Evolutionary conservation across 352 stramenopile species (phyloP).

Genomic region (Phytopythium montanum): DNA sequence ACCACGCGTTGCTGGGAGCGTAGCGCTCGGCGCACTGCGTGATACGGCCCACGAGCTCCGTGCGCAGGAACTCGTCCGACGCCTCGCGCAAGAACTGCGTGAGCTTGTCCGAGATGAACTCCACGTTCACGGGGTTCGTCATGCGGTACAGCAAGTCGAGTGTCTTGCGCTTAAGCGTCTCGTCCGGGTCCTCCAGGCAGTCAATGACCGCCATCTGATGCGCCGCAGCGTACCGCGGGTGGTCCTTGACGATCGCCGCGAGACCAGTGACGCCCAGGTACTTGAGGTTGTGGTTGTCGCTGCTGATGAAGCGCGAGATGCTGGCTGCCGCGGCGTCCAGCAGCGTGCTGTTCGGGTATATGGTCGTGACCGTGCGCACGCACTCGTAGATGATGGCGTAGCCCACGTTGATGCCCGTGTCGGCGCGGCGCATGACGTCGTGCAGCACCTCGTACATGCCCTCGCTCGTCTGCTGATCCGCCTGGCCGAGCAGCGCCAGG

Average conservation of each 20-base stretch:
- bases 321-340: constrained; percentile 92
- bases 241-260: constrained; percentile 96
- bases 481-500: constrained; percentile 94
- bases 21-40: constrained; percentile 97
- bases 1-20: constrained; percentile 98
- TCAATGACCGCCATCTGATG: constrained; percentile 99
- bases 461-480: constrained; percentile 92
- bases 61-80: constrained; percentile 97
- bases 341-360: constrained; percentile 98
- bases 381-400: constrained; percentile 99
- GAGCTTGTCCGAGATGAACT: constrained; percentile 99
- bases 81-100: constrained; percentile 95
- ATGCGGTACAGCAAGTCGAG: constrained; percentile 96
- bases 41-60: constrained; percentile 96
- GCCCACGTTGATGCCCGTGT: constrained; percentile 99
- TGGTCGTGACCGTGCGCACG: constrained; percentile 97
- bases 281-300: constrained; percentile 97
- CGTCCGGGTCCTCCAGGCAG: constrained; percentile 98
- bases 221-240: constrained; percentile 95
- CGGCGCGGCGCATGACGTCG: constrained; percentile 97
- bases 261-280: constrained; percentile 99
- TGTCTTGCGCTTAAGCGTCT: constrained; percentile 99
- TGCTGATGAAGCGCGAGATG: constrained; percentile 94
- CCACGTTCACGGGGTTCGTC: constrained; percentile 99
- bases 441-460: constrained; percentile 99